Percentiles rank a stretch among this genome's conserved stretches.
Conservation (phyloP, 495 filamentous ascomycete genomes). For the Hyaloscypha finlandica region DNA sequence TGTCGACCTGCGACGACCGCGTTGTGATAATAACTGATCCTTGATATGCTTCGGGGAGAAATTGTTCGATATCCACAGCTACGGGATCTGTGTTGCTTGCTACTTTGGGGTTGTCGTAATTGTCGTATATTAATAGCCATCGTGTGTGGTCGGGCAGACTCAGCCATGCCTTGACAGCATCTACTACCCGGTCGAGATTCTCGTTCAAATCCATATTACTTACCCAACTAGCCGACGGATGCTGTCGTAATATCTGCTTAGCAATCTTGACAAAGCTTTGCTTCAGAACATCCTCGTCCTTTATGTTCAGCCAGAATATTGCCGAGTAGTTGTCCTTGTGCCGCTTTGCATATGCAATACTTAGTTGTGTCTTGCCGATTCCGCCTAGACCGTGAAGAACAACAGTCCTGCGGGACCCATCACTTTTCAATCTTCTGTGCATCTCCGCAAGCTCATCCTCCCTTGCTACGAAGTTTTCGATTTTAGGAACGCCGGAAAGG, state of each 20-base stretch:
- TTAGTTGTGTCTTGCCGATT: slow-evolving; percentile 19
- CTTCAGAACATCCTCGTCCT: slow-evolving; percentile 16
- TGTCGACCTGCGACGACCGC: slow-evolving; percentile 36
- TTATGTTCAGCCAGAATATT: slow-evolving; percentile 17
- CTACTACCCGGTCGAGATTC: slow-evolving; percentile 30
- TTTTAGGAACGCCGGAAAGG: background rate
- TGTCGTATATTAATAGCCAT: slow-evolving; percentile 37
- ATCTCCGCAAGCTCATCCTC: slow-evolving; percentile 27
- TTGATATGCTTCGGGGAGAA: slow-evolving; percentile 38
- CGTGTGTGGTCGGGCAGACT: slow-evolving; percentile 40
- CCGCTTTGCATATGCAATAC: slow-evolving; percentile 15
- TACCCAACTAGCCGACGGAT: slow-evolving; percentile 25
- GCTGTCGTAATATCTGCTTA: slow-evolving; percentile 30
- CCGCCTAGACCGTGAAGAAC: slow-evolving; percentile 6
- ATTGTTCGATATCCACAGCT: slow-evolving; percentile 36
- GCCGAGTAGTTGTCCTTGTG: slow-evolving; percentile 15
- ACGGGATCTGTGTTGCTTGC: slow-evolving; percentile 20
- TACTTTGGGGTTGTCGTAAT: slow-evolving; percentile 31
- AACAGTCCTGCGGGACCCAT: slow-evolving; percentile 26
- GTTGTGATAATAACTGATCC: slow-evolving; percentile 47
- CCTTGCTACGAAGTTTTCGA: slow-evolving; percentile 11
- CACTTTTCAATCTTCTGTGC: slow-evolving; percentile 19
- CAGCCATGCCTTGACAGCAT: slow-evolving; percentile 40
- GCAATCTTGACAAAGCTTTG: slow-evolving; percentile 34
- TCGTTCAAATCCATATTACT: slow-evolving; percentile 1